These are phyloP conservation scores for Phoma herbarum DNA, from an alignment of 2,329 filamentous ascomycete species.

Conservation along the genomic window DNA sequence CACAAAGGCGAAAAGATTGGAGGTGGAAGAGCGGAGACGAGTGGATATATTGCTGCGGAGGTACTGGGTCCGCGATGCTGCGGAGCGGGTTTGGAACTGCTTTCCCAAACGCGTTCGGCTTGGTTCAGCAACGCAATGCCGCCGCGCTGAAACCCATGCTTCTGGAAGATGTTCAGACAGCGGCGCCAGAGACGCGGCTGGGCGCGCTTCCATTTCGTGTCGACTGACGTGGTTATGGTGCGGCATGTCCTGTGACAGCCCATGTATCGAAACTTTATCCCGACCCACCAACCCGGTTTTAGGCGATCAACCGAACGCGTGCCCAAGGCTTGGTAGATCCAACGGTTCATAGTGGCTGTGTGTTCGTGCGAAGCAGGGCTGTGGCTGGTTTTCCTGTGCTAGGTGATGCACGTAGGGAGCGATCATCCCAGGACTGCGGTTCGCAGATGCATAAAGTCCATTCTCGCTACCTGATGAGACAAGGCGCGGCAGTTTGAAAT, in stretches of 20 bases:
- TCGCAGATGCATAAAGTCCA: constrained; percentile 4
- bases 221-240: constrained; percentile 15
- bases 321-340: constrained; percentile 12
- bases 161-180: constrained; percentile 13
- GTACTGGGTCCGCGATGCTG: constrained; percentile 6
- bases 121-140: constrained; percentile 18
- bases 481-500: constrained; percentile 13
- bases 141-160: constrained; percentile 15
- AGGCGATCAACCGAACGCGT: constrained; percentile 7
- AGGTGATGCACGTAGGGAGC: constrained; percentile 7
- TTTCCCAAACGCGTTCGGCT: constrained; percentile 15
- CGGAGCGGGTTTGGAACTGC: constrained; percentile 4
- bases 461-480: neutral
- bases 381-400: constrained; percentile 2
- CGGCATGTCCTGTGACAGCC: constrained; percentile 17
- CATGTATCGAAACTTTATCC: constrained; percentile 19
- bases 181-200: constrained; percentile 5
- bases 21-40: constrained; percentile 8
- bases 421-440: constrained; percentile 18
- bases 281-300: constrained; percentile 15
- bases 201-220: constrained; percentile 1
- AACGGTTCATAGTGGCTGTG: constrained; percentile 3
- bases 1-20: constrained; percentile 1
- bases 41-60: constrained; percentile 17
- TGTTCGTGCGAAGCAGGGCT: constrained; percentile 9